These are phyloP conservation scores for Dryas octopetala DNA, from an alignment of 306 rosid species.

Conservation along the genomic window DNA sequence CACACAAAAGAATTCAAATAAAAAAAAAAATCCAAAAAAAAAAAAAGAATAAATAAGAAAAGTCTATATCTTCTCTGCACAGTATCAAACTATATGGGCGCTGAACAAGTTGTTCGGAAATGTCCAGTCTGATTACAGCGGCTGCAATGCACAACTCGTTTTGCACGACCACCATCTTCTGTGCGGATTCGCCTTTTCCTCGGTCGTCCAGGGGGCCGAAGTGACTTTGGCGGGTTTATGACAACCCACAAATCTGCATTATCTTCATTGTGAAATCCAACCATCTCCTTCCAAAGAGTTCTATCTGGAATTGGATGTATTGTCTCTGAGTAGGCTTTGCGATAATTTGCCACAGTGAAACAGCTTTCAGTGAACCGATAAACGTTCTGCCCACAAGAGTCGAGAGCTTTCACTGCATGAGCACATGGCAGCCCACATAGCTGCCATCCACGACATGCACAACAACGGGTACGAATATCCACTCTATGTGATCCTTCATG, in stretches of 20 bases:
- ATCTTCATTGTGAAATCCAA: slow-evolving; percentile 15
- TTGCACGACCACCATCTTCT: slow-evolving; percentile 43
- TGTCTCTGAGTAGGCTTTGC: slow-evolving; percentile 52
- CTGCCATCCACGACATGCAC: slow-evolving; percentile 57
- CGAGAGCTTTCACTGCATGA: slow-evolving; percentile 56
- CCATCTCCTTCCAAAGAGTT: slow-evolving; percentile 44
- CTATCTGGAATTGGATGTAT: slow-evolving; percentile 59
- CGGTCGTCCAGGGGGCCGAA: slow-evolving; percentile 49
- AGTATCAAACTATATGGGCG: slow-evolving; percentile 36
- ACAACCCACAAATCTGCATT: slow-evolving; percentile 22
- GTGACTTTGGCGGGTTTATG: slow-evolving; percentile 52
- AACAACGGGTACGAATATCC: slow-evolving; percentile 48
- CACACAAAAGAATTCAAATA: background rate
- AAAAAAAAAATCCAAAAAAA: background rate
- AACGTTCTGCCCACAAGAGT: slow-evolving; percentile 52
- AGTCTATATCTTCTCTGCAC: slow-evolving; percentile 19
- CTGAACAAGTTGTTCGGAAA: slow-evolving; percentile 56
- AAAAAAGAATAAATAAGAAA: background rate
- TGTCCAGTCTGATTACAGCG: slow-evolving; percentile 60
- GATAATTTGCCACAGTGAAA: slow-evolving; percentile 49
- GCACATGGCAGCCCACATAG: slow-evolving; percentile 53
- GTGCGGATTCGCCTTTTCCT: slow-evolving; percentile 41
- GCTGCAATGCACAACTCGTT: slow-evolving; percentile 59
- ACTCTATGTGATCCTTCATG: slow-evolving; percentile 44
- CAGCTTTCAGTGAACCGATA: slow-evolving; percentile 55